Conservation (phyloP, 1,284 basidiomycete species). For the Boletus hoseneyae region DNA sequence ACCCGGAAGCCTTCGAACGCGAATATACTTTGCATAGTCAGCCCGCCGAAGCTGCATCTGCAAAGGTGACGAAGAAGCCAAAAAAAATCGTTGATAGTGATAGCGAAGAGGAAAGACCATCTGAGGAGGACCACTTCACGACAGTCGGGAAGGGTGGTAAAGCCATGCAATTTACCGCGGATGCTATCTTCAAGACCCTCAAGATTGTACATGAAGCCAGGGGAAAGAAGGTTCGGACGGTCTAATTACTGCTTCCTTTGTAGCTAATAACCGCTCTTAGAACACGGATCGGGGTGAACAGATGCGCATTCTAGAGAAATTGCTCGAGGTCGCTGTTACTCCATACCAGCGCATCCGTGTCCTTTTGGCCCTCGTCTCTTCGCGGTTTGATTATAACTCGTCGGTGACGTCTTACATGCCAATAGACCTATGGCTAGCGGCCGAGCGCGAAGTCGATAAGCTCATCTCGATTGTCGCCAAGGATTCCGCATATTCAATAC, state of each 20-base stretch:
- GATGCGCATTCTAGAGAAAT: slow-evolving; percentile 84
- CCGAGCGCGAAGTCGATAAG: slow-evolving; percentile 86
- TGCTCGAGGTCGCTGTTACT: slow-evolving; percentile 85
- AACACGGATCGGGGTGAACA: slow-evolving; percentile 97
- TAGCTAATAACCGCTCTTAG: slow-evolving; percentile 40
- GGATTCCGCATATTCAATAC: slow-evolving; percentile 78
- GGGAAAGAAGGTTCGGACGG: slow-evolving; percentile 80
- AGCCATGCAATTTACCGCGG: slow-evolving; percentile 79
- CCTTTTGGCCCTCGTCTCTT: slow-evolving; percentile 89
- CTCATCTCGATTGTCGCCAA: slow-evolving; percentile 76
- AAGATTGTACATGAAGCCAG: slow-evolving; percentile 91
- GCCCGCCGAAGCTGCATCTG: slow-evolving; percentile 44
- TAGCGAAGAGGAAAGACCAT: slow-evolving; percentile 45
- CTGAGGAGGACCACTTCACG: slow-evolving; percentile 72
- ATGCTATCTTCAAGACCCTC: slow-evolving; percentile 92
- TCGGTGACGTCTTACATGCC: slow-evolving; percentile 89
- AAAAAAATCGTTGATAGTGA: slow-evolving; percentile 35
- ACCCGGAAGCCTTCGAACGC: slow-evolving; percentile 85
- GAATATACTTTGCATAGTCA: slow-evolving; percentile 59
- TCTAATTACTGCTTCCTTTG: background rate
- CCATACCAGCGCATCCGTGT: slow-evolving; percentile 94
- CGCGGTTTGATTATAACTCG: slow-evolving; percentile 96
- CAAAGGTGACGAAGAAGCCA: slow-evolving; percentile 42
- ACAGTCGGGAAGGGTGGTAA: slow-evolving; percentile 93
- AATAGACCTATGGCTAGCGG: slow-evolving; percentile 85